These are phyloP conservation scores for Trichodelitschia bisporula DNA, from an alignment of 495 filamentous ascomycete species.

Conservation along the genomic window DNA sequence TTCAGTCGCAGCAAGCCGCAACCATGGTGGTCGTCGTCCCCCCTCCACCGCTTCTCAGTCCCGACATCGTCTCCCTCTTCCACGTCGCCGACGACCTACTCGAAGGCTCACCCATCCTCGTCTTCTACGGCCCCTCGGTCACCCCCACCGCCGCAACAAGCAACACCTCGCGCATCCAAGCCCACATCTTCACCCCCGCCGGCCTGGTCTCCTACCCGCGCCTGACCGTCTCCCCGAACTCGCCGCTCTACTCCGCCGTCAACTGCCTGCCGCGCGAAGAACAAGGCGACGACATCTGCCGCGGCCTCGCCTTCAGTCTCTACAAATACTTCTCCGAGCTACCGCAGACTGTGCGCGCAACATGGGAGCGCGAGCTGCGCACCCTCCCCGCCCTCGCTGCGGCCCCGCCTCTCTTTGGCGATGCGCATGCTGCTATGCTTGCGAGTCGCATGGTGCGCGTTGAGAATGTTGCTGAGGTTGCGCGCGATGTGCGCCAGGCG, in stretches of 20 bases:
- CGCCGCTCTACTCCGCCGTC: slow-evolving; percentile 84
- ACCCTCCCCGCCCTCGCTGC: slow-evolving; percentile 22
- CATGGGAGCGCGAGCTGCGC: slow-evolving; percentile 14
- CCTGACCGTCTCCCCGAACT: slow-evolving; percentile 74
- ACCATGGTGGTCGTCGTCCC: slow-evolving; percentile 43
- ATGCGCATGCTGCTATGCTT: slow-evolving; percentile 78
- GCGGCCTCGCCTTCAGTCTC: slow-evolving; percentile 73
- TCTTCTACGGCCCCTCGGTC: slow-evolving; percentile 69
- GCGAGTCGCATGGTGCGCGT: slow-evolving; percentile 60
- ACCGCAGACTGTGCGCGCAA: slow-evolving; percentile 46
- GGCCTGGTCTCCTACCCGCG: slow-evolving; percentile 74
- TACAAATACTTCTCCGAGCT: slow-evolving; percentile 83
- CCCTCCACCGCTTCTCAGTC: slow-evolving; percentile 35
- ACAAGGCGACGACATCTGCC: slow-evolving; percentile 76
- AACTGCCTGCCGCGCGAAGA: slow-evolving; percentile 76
- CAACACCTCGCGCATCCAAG: slow-evolving; percentile 76
- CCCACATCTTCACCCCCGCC: slow-evolving; percentile 70
- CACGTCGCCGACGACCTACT: slow-evolving; percentile 56
- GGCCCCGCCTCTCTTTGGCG: slow-evolving; percentile 50
- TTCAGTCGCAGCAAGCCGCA: slow-evolving; percentile 2
- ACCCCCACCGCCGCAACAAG: slow-evolving; percentile 52
- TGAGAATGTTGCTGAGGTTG: slow-evolving; percentile 46
- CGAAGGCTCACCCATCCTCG: slow-evolving; percentile 43
- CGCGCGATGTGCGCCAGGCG: slow-evolving; percentile 40
- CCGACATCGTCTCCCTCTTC: slow-evolving; percentile 57